Evolutionary conservation across 23 red algal genomes (phyloP).

Genomic region (Gracilaria domingensis): DNA sequence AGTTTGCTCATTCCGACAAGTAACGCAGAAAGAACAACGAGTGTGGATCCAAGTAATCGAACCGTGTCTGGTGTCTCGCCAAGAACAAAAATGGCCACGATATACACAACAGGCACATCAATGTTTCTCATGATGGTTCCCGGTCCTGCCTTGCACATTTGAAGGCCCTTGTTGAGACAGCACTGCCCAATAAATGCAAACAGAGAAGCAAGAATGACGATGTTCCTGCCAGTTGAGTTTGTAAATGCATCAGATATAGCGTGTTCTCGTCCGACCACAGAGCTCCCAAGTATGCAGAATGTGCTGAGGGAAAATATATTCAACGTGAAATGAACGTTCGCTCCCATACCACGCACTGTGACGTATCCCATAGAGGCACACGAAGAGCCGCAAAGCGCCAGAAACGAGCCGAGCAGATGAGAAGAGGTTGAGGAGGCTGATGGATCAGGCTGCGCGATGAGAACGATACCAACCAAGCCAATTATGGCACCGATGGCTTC

Average conservation of each 20-base stretch:
- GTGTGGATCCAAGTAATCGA: background rate
- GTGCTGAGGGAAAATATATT: slow-evolving; percentile 36
- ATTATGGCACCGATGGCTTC: slow-evolving; percentile 32
- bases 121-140: slow-evolving; percentile 52
- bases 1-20: background rate
- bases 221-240: slow-evolving; percentile 4
- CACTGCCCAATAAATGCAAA: slow-evolving; percentile 52
- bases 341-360: slow-evolving; percentile 17
- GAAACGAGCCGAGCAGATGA: slow-evolving; percentile 14
- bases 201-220: background rate
- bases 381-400: slow-evolving; percentile 28
- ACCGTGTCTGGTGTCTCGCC: background rate
- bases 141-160: slow-evolving; percentile 42
- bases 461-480: slow-evolving; percentile 30
- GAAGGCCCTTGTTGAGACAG: slow-evolving; percentile 48
- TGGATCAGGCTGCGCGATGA: slow-evolving; percentile 15
- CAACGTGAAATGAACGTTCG: slow-evolving; percentile 32
- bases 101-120: slow-evolving; percentile 52
- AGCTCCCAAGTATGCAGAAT: background rate
- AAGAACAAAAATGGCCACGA: slow-evolving; percentile 40
- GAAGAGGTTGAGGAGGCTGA: background rate
- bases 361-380: slow-evolving; percentile 34
- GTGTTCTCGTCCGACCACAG: background rate
- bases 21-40: background rate
- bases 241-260: background rate